Evolutionary conservation across 2,329 filamentous ascomycete species (phyloP), one percentile per base, ranked within the genome.

Genomic region (Diaporthe longicolla): DNA sequence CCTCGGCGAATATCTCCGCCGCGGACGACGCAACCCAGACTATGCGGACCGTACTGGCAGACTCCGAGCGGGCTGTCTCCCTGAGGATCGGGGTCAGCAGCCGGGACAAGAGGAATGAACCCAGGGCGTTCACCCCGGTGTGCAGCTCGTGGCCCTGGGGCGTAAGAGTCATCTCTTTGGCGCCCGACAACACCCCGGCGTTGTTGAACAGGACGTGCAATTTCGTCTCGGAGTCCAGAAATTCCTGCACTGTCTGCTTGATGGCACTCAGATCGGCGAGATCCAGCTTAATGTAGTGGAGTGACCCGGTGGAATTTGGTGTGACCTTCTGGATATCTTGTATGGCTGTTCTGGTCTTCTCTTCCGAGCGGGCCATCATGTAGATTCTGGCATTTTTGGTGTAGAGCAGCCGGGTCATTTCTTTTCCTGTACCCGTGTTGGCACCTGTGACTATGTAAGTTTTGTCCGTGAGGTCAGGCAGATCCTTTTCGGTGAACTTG

Each of bases 341-440:
- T 61, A 89, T 86, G 35, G 85, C 85, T 0, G 76, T 71, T 8
- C 82, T 78, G 43, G 82, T 85, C 75, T 86, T 86, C 19, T 81
- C 76, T 52, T 80, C 76, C 6, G 82, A 84, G 54, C 88, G 86
- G 6, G 84, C 84, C 4, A 86, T 86, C 65, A 89, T 78, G 78
- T 89, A 90, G 50, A 90, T 85, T 9, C 82, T 88, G 68, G 81
- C 87, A 70, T 87, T 85, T 29, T 82, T 83, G 2, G 79, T 76
- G 78, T 90, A 90, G 21, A 91, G 82, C 8, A 90, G 83, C 52
- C 83, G 84, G 43, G 80, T 80, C 9, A 89, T 81, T 77, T 89
- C 86, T 61, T 84, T 82, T 32, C 88, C 88, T 19, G 88, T 81
- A 85, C 79, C 79, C 19, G 76, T 76, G 52, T 79, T 79, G 61